Evolutionary conservation across 1,139 yeast species (phyloP), one percentile per base, ranked within the genome.

Genomic region (Magnusiomyces clavatus): DNA sequence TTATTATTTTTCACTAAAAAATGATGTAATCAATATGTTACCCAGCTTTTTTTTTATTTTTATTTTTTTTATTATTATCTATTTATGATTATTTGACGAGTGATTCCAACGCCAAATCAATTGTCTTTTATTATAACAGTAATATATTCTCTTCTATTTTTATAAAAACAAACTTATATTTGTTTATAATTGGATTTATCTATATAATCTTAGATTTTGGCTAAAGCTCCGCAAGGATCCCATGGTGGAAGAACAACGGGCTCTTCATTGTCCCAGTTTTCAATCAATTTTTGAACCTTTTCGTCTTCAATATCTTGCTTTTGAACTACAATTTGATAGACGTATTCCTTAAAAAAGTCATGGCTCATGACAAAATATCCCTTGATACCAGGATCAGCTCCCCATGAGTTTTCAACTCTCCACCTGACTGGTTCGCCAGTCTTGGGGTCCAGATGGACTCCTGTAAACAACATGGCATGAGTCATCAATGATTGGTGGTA

Each of bases 381-480:
- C 61, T 83, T 83, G 50, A 76, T 76, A 56, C 95, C 95, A 6
- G 77, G 74, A 45, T 77, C 85, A n/a, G 44, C 35, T 57, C 95
- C 95, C 95, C 95, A 86, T 2, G 94, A 84, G 71, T 86, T 86
- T 66, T 86, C 90, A 51, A 87, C 88, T 66, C 83, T 80, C 81
- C 90, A 86, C 64, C 95, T 77, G 12, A 80, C 70, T 10, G 95
- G 92, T 51, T 72, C 69, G 10, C 78, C 79, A n/a, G 61, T 53
- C 17, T 67, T 77, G 34, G 54, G 52, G 54, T 75, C 82, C 14
- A 80, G 63, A 66, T 86, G 90, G 47, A 84, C 92, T n/a, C 82
- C 90, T 58, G 67, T 71, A 60, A 87, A 78, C 17, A 82, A 77
- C 96, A 87, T 86, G 41, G 95, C 95, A 62, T 86, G 95, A 13